These are phyloP conservation scores for Monascus ruber DNA, from an alignment of 2,329 filamentous ascomycete genomes.

Conservation along the genomic window DNA sequence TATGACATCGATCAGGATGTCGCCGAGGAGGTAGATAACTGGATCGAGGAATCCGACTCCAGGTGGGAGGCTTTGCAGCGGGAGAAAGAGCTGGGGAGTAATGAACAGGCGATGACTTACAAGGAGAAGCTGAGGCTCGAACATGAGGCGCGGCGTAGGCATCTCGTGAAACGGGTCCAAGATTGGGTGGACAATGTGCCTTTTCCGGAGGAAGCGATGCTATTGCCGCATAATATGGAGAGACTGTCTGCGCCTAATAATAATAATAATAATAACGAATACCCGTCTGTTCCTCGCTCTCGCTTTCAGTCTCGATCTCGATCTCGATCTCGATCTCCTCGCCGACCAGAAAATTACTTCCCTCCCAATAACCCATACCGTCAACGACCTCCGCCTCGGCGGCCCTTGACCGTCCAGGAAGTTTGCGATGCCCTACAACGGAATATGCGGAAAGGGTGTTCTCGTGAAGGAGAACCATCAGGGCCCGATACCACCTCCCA, in stretches of 20 bases:
- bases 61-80: background rate
- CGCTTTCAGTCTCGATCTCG: conserved; percentile 1
- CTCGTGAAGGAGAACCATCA: too few relatives aligned
- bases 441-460: background rate
- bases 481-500: too few relatives aligned
- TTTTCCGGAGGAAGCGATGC: conserved; percentile 4
- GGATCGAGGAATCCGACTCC: conserved; percentile 2
- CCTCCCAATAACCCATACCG: conserved; percentile 1
- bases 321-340: conserved; percentile 3
- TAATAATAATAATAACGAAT: background rate
- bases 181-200: conserved; percentile 6
- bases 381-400: conserved; percentile 2
- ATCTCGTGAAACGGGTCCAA: conserved; percentile 4
- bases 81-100: background rate
- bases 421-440: background rate
- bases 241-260: too few relatives aligned
- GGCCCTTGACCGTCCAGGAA: background rate
- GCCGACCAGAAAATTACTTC: background rate
- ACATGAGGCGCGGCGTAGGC: background rate
- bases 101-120: too few relatives aligned
- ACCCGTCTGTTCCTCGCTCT: background rate
- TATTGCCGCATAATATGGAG: background rate
- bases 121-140: background rate
- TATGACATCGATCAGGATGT: conserved; percentile 4
- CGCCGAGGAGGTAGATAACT: conserved; percentile 4